Percentiles rank a stretch among this genome's conserved stretches.
Conservation (phyloP, 2,329 filamentous ascomycete species). For the Aureobasidium sp. region DNA sequence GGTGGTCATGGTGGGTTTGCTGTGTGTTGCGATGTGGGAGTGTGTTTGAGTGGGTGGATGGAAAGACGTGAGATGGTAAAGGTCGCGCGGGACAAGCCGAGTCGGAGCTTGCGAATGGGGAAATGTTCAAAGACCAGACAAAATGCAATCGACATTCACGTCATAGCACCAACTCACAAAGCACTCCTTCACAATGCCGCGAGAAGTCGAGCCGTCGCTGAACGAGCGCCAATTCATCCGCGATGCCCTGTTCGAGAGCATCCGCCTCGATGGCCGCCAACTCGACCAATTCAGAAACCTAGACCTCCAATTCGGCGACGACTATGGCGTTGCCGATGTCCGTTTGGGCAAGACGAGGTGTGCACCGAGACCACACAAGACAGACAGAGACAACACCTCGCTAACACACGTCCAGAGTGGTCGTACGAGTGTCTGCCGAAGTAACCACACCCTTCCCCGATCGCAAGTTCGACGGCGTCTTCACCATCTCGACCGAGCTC, state of each 20-base stretch:
- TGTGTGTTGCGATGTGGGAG: not conserved
- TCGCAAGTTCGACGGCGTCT: slow-evolving; percentile 89
- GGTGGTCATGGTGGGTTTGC: slow-evolving; percentile 36
- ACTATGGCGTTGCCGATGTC: slow-evolving; percentile 84
- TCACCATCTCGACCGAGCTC: slow-evolving; percentile 84
- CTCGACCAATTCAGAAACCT: slow-evolving; percentile 73
- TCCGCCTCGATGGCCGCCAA: slow-evolving; percentile 74
- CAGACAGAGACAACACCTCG: slow-evolving; percentile 5
- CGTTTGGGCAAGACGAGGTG: slow-evolving; percentile 84
- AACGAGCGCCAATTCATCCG: slow-evolving; percentile 82
- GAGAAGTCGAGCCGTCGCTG: slow-evolving; percentile 80
- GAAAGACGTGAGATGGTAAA: not conserved
- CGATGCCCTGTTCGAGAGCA: slow-evolving; percentile 69
- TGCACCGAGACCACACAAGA: slow-evolving; percentile 13
- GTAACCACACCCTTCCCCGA: slow-evolving; percentile 78
- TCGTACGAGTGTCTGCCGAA: slow-evolving; percentile 79
- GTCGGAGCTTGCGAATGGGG: not conserved
- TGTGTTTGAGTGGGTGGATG: not conserved
- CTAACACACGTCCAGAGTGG: slow-evolving; percentile 48
- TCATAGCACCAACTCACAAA: not conserved
- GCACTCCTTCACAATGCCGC: slow-evolving; percentile 50
- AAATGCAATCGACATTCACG: slow-evolving; percentile 1
- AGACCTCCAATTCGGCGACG: slow-evolving; percentile 74
- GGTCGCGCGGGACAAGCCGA: not conserved
- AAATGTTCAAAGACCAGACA: not conserved